Evolutionary conservation across 2,329 filamentous ascomycete species (phyloP).

Genomic region (Colletotrichum eleusines): DNA sequence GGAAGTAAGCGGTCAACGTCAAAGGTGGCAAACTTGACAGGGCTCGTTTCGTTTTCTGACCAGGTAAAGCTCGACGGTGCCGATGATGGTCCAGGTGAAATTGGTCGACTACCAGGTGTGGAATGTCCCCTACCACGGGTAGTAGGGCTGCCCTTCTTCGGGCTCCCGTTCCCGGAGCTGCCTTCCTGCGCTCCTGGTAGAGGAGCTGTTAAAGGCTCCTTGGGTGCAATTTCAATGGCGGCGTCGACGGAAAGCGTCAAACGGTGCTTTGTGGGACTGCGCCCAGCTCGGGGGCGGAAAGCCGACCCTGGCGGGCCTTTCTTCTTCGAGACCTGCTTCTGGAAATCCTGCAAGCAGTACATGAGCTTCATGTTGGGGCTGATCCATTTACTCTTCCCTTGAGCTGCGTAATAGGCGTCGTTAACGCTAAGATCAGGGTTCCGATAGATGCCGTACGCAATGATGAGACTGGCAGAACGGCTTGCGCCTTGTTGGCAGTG

Average conservation of each 20-base stretch:
- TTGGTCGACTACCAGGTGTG: slow-evolving; percentile 61
- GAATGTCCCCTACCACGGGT: slow-evolving; percentile 65
- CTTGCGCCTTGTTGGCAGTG: slow-evolving; percentile 91
- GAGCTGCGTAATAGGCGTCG: slow-evolving; percentile 84
- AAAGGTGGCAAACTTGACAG: slow-evolving; percentile 56
- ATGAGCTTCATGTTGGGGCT: slow-evolving; percentile 93
- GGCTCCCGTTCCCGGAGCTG: slow-evolving; percentile 55
- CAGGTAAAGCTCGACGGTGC: slow-evolving; percentile 74
- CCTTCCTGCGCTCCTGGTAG: slow-evolving; percentile 66
- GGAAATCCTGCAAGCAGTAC: slow-evolving; percentile 88
- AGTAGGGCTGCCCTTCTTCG: slow-evolving; percentile 56
- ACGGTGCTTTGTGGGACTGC: slow-evolving; percentile 71
- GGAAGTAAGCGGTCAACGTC: slow-evolving; percentile 52
- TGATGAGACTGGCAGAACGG: slow-evolving; percentile 86
- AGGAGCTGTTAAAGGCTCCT: slow-evolving; percentile 69
- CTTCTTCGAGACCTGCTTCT: slow-evolving; percentile 70
- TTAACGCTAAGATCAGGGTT: slow-evolving; percentile 83
- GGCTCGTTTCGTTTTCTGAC: slow-evolving; percentile 63
- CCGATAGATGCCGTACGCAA: slow-evolving; percentile 86
- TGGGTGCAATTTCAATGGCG: slow-evolving; percentile 63
- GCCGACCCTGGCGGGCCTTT: slow-evolving; percentile 59
- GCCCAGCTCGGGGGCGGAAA: slow-evolving; percentile 62
- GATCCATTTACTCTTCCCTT: slow-evolving; percentile 87
- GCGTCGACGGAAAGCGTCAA: slow-evolving; percentile 69
- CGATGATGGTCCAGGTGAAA: slow-evolving; percentile 74